Percentiles rank a stretch among this genome's conserved stretches.
Evolutionary conservation across 768 basidiomycete genomes (phyloP).

Genomic region (Lentinula sp.): DNA sequence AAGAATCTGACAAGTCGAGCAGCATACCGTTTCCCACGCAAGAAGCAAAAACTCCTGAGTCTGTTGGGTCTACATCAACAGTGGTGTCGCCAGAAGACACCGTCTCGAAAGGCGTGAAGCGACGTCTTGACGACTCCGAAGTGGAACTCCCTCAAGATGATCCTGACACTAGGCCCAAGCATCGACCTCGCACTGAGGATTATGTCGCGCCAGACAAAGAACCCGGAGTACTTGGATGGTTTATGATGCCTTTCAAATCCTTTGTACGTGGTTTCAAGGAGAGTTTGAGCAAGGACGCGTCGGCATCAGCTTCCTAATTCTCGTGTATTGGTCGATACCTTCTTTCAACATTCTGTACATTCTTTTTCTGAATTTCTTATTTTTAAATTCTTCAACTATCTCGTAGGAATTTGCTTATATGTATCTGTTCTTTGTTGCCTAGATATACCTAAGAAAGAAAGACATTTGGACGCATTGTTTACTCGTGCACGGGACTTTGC

Average conservation of each 20-base stretch:
- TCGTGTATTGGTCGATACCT: not conserved
- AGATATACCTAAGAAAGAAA: not conserved
- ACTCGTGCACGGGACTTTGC: not conserved
- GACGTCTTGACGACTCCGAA: constrained; percentile 5
- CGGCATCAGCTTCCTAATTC: not conserved
- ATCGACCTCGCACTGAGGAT: constrained; percentile 45
- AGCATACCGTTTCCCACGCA: constrained; percentile 6
- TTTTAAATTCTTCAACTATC: not conserved
- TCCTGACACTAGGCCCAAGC: constrained; percentile 35
- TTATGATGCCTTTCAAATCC: constrained; percentile 55
- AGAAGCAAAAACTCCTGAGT: constrained; percentile 1
- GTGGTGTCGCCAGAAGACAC: constrained; percentile 5
- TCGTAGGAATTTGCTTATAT: not conserved
- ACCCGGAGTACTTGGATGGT: constrained; percentile 47
- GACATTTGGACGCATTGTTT: not conserved
- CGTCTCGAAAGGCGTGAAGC: constrained; percentile 4
- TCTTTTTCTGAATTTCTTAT: not conserved
- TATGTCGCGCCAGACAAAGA: constrained; percentile 40
- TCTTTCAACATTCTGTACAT: not conserved
- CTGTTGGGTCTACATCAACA: constrained; percentile 10
- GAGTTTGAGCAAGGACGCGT: constrained; percentile 29
- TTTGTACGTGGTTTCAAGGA: constrained; percentile 67
- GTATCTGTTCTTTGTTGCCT: constrained; percentile 1
- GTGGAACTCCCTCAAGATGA: constrained; percentile 26
- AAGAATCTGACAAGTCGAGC: not conserved